phyloP scores from a whole-genome alignment of 345 rosid genomes.

The Syzygium grande region DNA sequence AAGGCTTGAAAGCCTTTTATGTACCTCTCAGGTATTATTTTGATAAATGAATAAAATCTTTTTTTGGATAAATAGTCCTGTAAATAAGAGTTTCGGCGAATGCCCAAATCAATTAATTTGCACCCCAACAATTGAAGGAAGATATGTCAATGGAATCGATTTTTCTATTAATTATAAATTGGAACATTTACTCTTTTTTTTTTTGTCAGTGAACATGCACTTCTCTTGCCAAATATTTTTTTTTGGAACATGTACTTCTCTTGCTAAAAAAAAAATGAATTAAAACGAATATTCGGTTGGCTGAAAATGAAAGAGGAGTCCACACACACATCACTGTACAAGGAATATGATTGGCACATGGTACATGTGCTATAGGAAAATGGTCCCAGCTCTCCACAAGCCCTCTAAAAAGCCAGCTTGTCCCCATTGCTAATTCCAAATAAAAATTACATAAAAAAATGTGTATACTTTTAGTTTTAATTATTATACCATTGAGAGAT shows the following conservation, averaged over 20 bases:
- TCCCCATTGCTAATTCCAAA: neutral
- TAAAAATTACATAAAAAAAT: neutral
- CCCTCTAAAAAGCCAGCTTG: neutral
- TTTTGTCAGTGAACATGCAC: neutral
- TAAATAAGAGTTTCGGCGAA: neutral
- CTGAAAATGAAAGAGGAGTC: neutral
- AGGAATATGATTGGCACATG: neutral
- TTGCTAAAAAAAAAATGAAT: neutral
- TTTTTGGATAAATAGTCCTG: neutral
- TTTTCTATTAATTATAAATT: neutral
- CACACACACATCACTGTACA: neutral
- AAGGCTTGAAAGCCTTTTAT: too few relatives aligned
- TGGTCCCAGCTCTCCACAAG: neutral
- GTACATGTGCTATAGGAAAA: neutral
- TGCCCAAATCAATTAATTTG: neutral
- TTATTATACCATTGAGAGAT: neutral
- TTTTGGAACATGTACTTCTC: neutral
- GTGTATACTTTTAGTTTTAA: neutral
- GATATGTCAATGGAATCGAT: neutral
- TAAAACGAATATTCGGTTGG: neutral
- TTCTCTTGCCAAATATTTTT: neutral
- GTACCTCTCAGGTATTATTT: too few relatives aligned
- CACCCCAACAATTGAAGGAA: neutral
- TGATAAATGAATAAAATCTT: too few relatives aligned
- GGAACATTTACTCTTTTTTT: neutral